These are phyloP conservation scores for Phytophthora meadii DNA, from an alignment of 352 stramenopile species.

Conservation along the genomic window DNA sequence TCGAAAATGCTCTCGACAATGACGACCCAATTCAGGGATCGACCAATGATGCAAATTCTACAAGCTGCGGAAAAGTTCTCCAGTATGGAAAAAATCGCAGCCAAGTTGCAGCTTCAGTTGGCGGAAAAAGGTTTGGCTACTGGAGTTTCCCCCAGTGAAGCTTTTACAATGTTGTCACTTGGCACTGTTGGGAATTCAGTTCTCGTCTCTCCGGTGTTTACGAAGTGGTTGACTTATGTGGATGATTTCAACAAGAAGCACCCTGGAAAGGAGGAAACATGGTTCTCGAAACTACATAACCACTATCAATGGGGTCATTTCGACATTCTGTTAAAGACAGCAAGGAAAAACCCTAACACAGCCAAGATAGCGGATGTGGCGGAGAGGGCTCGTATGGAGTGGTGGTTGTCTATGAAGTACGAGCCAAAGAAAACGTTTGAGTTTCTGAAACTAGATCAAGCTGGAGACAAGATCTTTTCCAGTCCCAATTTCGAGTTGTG, in stretches of 20 bases:
- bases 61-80: neutral
- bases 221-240: neutral
- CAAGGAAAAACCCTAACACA: neutral
- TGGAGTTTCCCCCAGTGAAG: neutral
- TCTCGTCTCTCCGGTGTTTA: neutral
- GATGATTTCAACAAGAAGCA: neutral
- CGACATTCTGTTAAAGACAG: neutral
- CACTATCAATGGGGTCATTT: neutral
- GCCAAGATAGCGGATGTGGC: neutral
- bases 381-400: neutral
- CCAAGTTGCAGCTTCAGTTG: neutral
- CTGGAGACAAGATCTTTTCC: neutral
- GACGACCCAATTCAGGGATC: neutral
- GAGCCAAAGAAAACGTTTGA: neutral
- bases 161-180: neutral
- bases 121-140: neutral
- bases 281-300: neutral
- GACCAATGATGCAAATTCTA: neutral
- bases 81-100: neutral
- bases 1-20: neutral
- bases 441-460: neutral
- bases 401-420: neutral
- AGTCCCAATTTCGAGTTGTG: neutral
- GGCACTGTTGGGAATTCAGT: neutral
- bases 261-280: neutral